phyloP scores from a whole-genome alignment of 228 moss, liverwort and hornwort species.

The Sphagnum fallax region DNA sequence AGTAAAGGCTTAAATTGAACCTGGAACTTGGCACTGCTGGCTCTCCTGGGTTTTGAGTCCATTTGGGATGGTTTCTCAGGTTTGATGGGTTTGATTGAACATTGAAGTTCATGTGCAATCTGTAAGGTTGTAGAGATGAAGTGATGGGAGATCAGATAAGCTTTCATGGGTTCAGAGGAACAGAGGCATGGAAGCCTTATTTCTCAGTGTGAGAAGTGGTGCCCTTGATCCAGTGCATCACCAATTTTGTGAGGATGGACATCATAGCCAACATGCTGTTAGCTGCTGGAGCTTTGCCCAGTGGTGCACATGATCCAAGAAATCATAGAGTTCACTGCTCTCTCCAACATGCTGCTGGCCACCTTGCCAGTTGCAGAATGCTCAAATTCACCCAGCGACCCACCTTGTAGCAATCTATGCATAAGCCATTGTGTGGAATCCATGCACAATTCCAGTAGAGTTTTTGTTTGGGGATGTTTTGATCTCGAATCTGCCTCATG shows the following conservation, averaged over 20 bases:
- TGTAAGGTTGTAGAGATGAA: too few species aligned
- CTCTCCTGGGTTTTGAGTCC: too few species aligned
- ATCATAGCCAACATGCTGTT: conserved; percentile 94
- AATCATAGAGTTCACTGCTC: conserved; percentile 79
- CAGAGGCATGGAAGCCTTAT: conserved; percentile 89
- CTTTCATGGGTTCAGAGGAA: conserved; percentile 79
- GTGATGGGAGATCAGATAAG: conserved; percentile 41
- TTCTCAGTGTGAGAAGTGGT: conserved; percentile 70
- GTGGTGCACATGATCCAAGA: conserved; percentile 97
- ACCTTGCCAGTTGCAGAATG: conserved; percentile 40
- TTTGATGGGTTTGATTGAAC: too few species aligned
- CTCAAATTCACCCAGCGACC: conserved; percentile 1
- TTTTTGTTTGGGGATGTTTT: not conserved
- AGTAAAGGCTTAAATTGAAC: too few species aligned
- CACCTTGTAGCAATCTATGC: conserved; percentile 74
- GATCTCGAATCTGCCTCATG: too few species aligned
- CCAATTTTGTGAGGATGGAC: conserved; percentile 98
- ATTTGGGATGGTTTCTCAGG: too few species aligned
- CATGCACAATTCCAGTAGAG: not conserved
- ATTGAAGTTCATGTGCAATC: too few species aligned
- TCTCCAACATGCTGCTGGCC: conserved; percentile 72
- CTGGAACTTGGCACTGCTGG: too few species aligned
- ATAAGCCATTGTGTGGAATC: conserved; percentile 10
- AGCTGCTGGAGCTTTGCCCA: conserved; percentile 86
- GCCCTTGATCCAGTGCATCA: conserved; percentile 89